Base-by-base conservation (phyloP, 2,329 filamentous ascomycete species). In the Fusarium buharicum region DNA sequence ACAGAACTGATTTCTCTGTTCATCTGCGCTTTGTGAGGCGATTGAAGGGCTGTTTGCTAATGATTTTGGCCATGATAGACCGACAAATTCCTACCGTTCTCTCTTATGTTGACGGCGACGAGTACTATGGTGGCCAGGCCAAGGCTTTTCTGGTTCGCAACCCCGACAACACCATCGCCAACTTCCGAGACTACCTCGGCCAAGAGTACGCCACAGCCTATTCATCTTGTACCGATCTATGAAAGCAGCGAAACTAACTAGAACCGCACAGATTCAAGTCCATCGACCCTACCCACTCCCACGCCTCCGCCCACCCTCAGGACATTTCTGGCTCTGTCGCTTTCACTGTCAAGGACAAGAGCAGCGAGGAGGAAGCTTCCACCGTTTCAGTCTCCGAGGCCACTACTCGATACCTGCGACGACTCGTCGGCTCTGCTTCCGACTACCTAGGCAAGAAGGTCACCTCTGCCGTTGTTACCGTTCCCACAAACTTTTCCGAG, bases 11-110 rank as follows among this genome's bases (percentile, higher is more conserved):
- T 2, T 12, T 22, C 14, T 7, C 13, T 18, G 24, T 11, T 17
- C 13, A 20, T 10, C 20, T 55, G 17, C 20, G 16, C 28, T 17
- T 16, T 17, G 9, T 22, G 4, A 14, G 22, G 22, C 22, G 17
- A 17, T 18, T 13, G 37, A 18, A 43, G 16, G 34, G 13, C 12
- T 22, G 27, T n/a, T 40, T 50, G 48, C 58, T 66, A 55, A 66
- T 41, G 31, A 7, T 4, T 45, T 56, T 33, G 58, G 67, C 58
- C 62, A 67, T 53, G 46, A 59, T 69, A 94, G 95, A 99, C 80
- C 93, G 95, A 77, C 94, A 98, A 78, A 99, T 99, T 67, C 95
- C 95, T 67, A 92, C 93, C 38, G 88, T 96, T 70, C 83, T 99
- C 70, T 97, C 95, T 33, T 99, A 99, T 77, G 90, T 96, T 73